Evolutionary conservation across 2,329 filamentous ascomycete genomes (phyloP), one percentile per base, ranked within the genome.

Genomic region (Calonectria pteridis): DNA sequence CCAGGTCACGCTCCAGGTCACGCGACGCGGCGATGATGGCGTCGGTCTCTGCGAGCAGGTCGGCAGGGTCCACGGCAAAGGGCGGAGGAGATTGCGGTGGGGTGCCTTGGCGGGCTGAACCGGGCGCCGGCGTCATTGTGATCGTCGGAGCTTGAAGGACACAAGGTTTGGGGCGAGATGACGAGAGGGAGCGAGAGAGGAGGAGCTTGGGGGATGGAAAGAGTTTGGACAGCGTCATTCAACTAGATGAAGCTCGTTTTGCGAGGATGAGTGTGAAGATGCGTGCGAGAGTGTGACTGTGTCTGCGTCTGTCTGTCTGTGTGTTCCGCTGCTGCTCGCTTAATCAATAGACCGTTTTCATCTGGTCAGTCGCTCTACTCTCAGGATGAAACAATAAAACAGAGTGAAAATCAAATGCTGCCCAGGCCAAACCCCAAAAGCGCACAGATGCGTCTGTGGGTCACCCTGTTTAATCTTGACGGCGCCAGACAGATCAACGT

Each of bases 1-100:
- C 79, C 55, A 81, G 79, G 11, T 23, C 20, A 63, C 81, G 78
- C 49, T 81, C 69, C 0, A 81, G 74, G 1, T 71, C 53, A 1
- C 40, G 73, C 37, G 79, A 76, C n/a, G 68, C 43, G 18, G 64
- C 31, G 26, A 80, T 76, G 74, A 79, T 73, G 78, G 93, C 88
- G 1, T 67, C 69, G 18, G 76, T 77, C 50, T 75, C 67, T 11
- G 46, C 49, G 51, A 80, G 74, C 11, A 81, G 75, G 16, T 69
- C 46, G 0, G 69, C 66, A 4, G 76, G 75, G 4, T 73, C 58
- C 18, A 69, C 20, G 26, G 71, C 65, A 68, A 81, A 81, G 50
- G 62, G 72, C 1, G 80, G 77, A 0, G 80, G 79, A 14, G 63
- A 4, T 13, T 81, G 78, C 0, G 79, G 80, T 1, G 79, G 78